Evolutionary conservation across 2,329 filamentous ascomycete genomes (phyloP), one percentile per base, ranked within the genome.

Genomic region (Pseudogymnoascus sp.): DNA sequence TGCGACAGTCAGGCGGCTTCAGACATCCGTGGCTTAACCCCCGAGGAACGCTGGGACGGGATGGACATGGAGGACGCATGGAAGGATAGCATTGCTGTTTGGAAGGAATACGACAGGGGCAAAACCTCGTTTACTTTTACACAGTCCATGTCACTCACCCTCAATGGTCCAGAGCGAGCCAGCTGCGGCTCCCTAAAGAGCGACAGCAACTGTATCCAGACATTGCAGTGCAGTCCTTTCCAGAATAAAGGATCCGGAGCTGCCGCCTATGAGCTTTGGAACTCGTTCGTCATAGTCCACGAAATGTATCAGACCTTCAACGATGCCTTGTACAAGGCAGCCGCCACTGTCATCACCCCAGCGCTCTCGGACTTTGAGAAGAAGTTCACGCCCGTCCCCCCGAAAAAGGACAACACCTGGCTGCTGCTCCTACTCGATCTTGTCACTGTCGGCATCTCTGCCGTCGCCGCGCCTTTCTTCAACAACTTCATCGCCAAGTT

Each of bases 391-490:
- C 71, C 73, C 7, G 64, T 72, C 2, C 68, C 71, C 1, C 61
- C 66, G 28, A 63, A 67, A 7, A 18, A 67, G 33, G 63, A 64
- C 60, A 68, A 71, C 61, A 65, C 62, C 35, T 73, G 70, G 71
- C 60, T 70, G 6, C 33, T 65, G n/a, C 62, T 75, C 31, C 63
- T 75, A 5, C 67, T 74, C 25, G 69, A 73, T 63, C 62, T 73
- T 10, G 25, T 74, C 47, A 71, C 67, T 31, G 61, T 74, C n/a
- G 72, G 71, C 3, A 65, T 69, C 5, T 63, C 69, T 25, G 62
- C 66, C 23, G 64, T 59, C 16, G 67, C 67, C 1, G 72, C 62
- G 31, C 68, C 69, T 23, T 71, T 71, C 61, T 72, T 74, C 67
- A 73, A 73, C 64, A 63, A 21, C 8, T 53, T 53, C 18, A n/a